Base-by-base conservation (phyloP, 495 filamentous ascomycete genomes). In the Apodospora peruviana region DNA sequence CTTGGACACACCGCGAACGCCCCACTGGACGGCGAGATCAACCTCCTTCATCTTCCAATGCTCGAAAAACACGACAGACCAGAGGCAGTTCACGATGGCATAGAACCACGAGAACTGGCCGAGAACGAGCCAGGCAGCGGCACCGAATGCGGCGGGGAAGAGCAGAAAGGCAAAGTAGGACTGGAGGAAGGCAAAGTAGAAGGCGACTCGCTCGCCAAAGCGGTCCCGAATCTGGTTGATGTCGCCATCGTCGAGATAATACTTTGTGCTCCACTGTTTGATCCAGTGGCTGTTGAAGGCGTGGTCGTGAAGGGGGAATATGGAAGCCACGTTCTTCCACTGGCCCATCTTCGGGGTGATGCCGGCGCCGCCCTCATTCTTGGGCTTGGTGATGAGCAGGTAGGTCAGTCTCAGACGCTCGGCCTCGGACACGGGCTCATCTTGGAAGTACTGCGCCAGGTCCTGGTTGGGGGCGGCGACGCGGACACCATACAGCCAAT, bases 31-130 rank as follows among this genome's bases (percentile, higher is more conserved):
- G 18, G 87, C 87, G 10, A 97, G 72, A 64, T 98, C 94, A 11
- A 85, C 74, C 65, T 98, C 91, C 68, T 95, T 88, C 50, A 87
- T 85, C 70, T 93, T 95, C 93, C 93, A 98, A 63, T 88, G 95
- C 66, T 98, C 93, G 34, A 95, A 85, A 58, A 98, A 97, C 18
- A 91, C 70, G 2, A 95, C 82, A 45, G 86, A 85, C 91, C 91
- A 96, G 4, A 97, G 71, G 24, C 81, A 82, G 61, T 87, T 95
- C 35, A 87, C 78, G 10, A 91, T 58, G 2, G 87, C 86, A 56
- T 96, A 98, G 34, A 91, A 68, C 51, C 82, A 78, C 3, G 91
- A 96, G 66, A 85, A 98, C 36, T 83, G 77, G 2, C 91, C 89
- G 2, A 98, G 75, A 12, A 96, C 55, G 23, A 93, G 60, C 87